These are phyloP conservation scores for Cladosporium sp. DNA, from an alignment of 2,329 filamentous ascomycete genomes.

Conservation along the genomic window DNA sequence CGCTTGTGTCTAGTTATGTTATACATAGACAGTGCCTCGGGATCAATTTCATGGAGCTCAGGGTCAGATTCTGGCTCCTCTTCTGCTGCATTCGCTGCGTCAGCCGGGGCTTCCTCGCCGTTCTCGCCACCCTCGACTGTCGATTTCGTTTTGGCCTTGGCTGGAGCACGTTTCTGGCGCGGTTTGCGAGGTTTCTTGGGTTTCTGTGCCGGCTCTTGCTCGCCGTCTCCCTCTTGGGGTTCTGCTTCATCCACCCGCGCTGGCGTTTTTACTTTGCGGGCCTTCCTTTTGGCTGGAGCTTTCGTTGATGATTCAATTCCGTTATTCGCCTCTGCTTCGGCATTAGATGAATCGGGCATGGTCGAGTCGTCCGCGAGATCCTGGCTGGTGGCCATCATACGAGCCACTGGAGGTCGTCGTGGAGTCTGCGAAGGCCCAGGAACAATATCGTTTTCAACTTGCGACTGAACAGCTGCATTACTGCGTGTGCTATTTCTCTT, in stretches of 20 bases:
- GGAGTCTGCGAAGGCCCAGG: slow-evolving; percentile 7
- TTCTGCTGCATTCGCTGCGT: slow-evolving; percentile 3
- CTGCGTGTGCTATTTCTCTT: slow-evolving; percentile 15
- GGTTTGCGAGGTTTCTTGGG: slow-evolving; percentile 8
- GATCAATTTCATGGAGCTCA: slow-evolving; percentile 52
- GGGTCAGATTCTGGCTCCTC: slow-evolving; percentile 25
- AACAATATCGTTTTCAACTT: background rate
- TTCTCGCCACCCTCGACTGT: background rate
- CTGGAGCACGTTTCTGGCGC: background rate
- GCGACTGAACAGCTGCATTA: slow-evolving; percentile 8
- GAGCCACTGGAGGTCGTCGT: slow-evolving; percentile 10
- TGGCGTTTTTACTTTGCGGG: slow-evolving; percentile 5
- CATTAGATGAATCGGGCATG: background rate
- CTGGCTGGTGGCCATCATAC: slow-evolving; percentile 6
- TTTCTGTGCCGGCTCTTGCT: background rate
- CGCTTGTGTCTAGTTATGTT: slow-evolving; percentile 60
- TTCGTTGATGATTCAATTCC: background rate
- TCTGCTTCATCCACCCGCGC: slow-evolving; percentile 5
- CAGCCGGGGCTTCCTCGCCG: background rate
- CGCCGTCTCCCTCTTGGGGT: background rate
- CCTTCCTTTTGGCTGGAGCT: slow-evolving; percentile 4
- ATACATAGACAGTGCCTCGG: slow-evolving; percentile 63
- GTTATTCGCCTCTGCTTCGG: background rate
- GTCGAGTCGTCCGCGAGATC: background rate
- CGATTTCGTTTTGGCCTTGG: slow-evolving; percentile 1